Conservation (phyloP, 331 rosid species). For the Dryas integrifolia region DNA sequence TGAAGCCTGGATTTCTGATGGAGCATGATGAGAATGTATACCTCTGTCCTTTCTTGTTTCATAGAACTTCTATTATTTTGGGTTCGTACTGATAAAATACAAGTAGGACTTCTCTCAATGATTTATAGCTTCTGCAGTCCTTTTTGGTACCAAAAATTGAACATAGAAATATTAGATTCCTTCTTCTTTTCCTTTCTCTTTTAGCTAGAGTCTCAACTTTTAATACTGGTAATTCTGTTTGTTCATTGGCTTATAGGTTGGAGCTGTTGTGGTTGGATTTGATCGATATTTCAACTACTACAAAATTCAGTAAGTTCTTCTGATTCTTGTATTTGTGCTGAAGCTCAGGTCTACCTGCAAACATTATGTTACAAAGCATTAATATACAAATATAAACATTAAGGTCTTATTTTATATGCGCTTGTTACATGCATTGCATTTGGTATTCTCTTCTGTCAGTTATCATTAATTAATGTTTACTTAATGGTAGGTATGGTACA, state of each 20-base stretch:
- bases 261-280: conserved; percentile 98
- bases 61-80: not conserved
- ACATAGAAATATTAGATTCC: not conserved
- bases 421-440: not conserved
- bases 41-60: conserved; percentile 22
- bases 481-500: conserved; percentile 72
- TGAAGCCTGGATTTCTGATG: conserved; percentile 92
- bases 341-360: not conserved
- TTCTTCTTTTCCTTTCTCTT: not conserved
- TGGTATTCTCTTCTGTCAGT: not conserved
- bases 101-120: conserved; percentile 3
- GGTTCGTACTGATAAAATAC: not conserved
- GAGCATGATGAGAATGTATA: conserved; percentile 84
- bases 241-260: conserved; percentile 56
- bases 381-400: not conserved
- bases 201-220: not conserved
- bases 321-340: not conserved
- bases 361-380: not conserved
- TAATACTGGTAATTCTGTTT: conserved; percentile 19
- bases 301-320: conserved; percentile 83
- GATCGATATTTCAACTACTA: conserved; percentile 98
- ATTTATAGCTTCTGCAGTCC: conserved; percentile 16
- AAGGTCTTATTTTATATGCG: not conserved
- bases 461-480: not conserved
- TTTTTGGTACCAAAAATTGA: not conserved